Evolutionary conservation across 1,284 basidiomycete species (phyloP).

Genomic region (Tilletia setariae): DNA sequence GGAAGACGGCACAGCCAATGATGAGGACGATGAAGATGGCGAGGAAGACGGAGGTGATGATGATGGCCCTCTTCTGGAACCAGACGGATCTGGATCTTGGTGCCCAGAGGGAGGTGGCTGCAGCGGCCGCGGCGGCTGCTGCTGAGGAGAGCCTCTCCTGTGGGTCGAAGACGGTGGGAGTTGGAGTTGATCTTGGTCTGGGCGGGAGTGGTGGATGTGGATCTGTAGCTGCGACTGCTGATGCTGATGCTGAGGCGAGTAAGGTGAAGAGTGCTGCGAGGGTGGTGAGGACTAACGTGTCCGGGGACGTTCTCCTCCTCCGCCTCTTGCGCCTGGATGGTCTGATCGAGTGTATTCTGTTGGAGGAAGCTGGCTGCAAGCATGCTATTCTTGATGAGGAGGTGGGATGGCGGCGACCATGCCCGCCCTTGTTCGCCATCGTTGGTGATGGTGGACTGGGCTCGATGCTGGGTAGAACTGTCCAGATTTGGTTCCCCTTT

Average conservation of each 20-base stretch:
- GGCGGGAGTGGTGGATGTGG: not conserved
- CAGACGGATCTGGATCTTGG: constrained; percentile 34
- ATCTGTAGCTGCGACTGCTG: not conserved
- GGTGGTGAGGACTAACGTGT: not conserved
- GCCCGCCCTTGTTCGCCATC: too few relatives aligned
- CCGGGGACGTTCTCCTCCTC: too few relatives aligned
- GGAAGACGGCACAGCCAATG: constrained; percentile 49
- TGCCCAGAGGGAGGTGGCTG: constrained; percentile 34
- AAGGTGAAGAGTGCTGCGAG: not conserved
- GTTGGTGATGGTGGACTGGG: too few relatives aligned
- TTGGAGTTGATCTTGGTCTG: not conserved
- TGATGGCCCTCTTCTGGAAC: constrained; percentile 49
- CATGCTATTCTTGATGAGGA: too few relatives aligned
- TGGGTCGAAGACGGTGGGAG: not conserved
- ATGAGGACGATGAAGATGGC: constrained; percentile 53
- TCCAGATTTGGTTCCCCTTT: too few relatives aligned
- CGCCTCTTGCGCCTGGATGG: too few relatives aligned
- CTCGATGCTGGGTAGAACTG: too few relatives aligned
- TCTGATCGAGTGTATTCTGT: too few relatives aligned
- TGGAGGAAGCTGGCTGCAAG: too few relatives aligned
- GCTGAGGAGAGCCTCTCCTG: not conserved
- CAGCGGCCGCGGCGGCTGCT: not conserved
- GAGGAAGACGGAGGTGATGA: constrained; percentile 50
- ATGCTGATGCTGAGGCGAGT: not conserved
- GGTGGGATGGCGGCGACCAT: too few relatives aligned